A percentile compares a stretch with the other conserved stretches of the same genome.
These are phyloP conservation scores for Claviceps monticola DNA, from an alignment of 2,329 filamentous ascomycete species.

Conservation along the genomic window DNA sequence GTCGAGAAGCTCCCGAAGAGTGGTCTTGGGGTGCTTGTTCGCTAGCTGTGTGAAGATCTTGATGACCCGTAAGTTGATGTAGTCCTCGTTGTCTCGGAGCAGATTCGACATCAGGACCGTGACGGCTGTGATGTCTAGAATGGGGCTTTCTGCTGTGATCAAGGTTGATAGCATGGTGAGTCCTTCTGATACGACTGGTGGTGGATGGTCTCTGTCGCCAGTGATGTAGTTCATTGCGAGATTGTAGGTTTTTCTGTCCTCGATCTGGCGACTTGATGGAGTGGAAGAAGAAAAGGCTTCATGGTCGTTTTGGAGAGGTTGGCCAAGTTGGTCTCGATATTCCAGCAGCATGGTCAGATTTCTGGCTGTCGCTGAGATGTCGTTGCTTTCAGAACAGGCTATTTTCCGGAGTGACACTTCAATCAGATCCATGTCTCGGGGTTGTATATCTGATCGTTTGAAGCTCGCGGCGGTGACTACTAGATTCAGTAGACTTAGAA, in stretches of 20 bases:
- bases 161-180: constrained; percentile 45
- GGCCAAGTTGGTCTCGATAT: constrained; percentile 39
- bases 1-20: constrained; percentile 48
- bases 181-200: constrained; percentile 53
- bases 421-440: constrained; percentile 28
- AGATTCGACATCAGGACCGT: constrained; percentile 50
- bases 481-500: constrained; percentile 47
- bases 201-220: constrained; percentile 41
- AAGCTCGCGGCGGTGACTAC: constrained; percentile 45
- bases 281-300: constrained; percentile 16
- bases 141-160: constrained; percentile 38
- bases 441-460: constrained; percentile 30
- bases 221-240: constrained; percentile 52
- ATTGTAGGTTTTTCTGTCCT: constrained; percentile 48
- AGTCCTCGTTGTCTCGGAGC: constrained; percentile 54
- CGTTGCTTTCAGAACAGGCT: constrained; percentile 21
- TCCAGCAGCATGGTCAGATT: constrained; percentile 42
- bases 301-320: constrained; percentile 22
- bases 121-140: constrained; percentile 52
- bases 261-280: constrained; percentile 34
- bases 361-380: constrained; percentile 37
- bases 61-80: constrained; percentile 55
- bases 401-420: constrained; percentile 34
- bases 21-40: constrained; percentile 46
- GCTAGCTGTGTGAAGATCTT: constrained; percentile 50